A percentile compares a stretch with the other conserved stretches of the same genome.
phyloP scores from a whole-genome alignment of 257 asterid species.

The Echium plantagineum region DNA sequence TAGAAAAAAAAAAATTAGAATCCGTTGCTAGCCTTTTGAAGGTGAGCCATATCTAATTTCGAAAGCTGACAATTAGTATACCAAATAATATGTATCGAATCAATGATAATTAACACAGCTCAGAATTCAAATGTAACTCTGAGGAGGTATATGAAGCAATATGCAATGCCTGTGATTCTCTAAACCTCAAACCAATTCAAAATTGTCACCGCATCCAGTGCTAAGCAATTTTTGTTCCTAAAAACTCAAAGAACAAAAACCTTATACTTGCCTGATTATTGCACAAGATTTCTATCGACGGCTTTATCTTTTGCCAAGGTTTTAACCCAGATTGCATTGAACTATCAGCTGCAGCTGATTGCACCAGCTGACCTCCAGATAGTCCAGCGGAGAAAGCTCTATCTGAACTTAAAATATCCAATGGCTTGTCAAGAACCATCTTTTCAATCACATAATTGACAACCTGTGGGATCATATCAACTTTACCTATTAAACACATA shows the following conservation, averaged over 20 bases:
- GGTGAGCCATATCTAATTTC: background rate
- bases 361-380: constrained; percentile 51
- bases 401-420: constrained; percentile 52
- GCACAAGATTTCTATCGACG: constrained; percentile 85
- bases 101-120: too few species aligned
- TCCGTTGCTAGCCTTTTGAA: background rate
- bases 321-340: constrained; percentile 57
- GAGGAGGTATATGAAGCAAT: background rate
- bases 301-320: constrained; percentile 84
- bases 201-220: background rate
- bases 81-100: background rate
- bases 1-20: too few species aligned
- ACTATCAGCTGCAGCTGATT: constrained; percentile 39
- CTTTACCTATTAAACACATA: constrained; percentile 1
- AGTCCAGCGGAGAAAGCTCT: constrained; percentile 41
- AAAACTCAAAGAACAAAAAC: constrained; percentile 1
- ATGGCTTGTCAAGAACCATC: constrained; percentile 83
- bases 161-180: background rate
- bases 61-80: background rate
- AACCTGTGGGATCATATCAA: constrained; percentile 39
- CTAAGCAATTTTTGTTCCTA: background rate
- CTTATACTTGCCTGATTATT: constrained; percentile 65
- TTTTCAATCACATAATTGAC: constrained; percentile 85
- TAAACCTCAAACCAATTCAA: background rate
- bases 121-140: background rate